Evolutionary conservation across 345 rosid genomes (phyloP), one percentile per base, ranked within the genome.

Genomic region (Adansonia digitata): DNA sequence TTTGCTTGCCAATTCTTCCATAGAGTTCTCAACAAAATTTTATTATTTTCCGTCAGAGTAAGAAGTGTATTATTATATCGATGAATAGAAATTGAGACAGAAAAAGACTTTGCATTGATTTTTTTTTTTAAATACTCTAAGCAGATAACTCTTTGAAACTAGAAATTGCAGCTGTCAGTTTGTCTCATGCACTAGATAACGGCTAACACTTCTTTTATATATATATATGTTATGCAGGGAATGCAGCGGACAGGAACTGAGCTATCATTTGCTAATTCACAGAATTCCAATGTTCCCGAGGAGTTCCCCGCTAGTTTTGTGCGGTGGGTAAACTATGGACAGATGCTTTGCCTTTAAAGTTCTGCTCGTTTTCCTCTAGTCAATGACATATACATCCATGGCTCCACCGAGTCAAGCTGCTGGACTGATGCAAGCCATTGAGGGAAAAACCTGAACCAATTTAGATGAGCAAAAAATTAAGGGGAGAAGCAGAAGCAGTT

Each of bases 301-400:
- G 97, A 92, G 22, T 89, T 80, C 75, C 65, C 99, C 1, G 97
- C 86, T 77, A 84, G 90, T 82, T 96, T 96, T 80, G 89, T 82
- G 72, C 82, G 81, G 24, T 96, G 99, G 99, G 97, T 96, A 69
- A 85, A 74, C 75, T 59, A 67, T 5, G 97, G 98, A 74, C 94
- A 90, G 81, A 81, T 96, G 20, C 79, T 95, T 67, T 86, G 97
- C 91, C 89, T 88, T 66, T 93, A 84, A 86, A 79, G 59, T 59
- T 43, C 55, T 49, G 66, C 66, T 79, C 5, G 3, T 18, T 4
- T 71, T 74, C 34, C 53, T 39, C 20, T 2, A 8, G 42, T 20
- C 57, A n/a, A 20, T 66, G 27, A 20, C 27, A 20, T 46, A 12
- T 20, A 39, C 24, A 45, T 11, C 52, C 6, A 34, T 56, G 40